phyloP scores from a whole-genome alignment of 106 monocot species.

The Allium sativum region DNA sequence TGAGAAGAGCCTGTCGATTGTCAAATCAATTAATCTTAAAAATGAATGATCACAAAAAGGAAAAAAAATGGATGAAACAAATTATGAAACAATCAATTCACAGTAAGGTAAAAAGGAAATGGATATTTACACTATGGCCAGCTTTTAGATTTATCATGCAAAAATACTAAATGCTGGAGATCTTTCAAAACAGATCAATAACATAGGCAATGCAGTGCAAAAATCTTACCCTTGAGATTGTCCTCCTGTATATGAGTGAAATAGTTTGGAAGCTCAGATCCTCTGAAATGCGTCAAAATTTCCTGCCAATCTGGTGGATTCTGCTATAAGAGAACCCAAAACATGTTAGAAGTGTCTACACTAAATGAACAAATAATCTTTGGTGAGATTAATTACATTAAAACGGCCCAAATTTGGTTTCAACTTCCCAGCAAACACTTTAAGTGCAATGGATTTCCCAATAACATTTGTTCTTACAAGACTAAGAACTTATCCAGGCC shows the following conservation, averaged over 20 bases:
- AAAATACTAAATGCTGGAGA: not conserved
- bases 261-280: slow-evolving; percentile 98
- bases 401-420: slow-evolving; percentile 98
- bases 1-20: slow-evolving; percentile 66
- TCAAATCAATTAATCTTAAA: slow-evolving; percentile 1
- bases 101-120: not conserved
- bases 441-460: slow-evolving; percentile 96
- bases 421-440: slow-evolving; percentile 92
- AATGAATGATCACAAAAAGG: too few species aligned
- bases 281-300: slow-evolving; percentile 89
- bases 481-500: slow-evolving; percentile 93
- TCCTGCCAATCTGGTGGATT: slow-evolving; percentile 99
- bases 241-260: slow-evolving; percentile 93
- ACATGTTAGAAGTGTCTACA: too few species aligned
- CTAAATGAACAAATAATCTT: not conserved
- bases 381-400: slow-evolving; percentile 35
- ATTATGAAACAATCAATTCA: not conserved
- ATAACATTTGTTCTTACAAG: slow-evolving; percentile 98
- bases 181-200: not conserved
- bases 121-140: not conserved
- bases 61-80: too few species aligned
- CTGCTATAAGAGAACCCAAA: slow-evolving; percentile 26
- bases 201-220: too few species aligned
- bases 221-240: slow-evolving; percentile 63
- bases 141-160: not conserved